phyloP scores from a whole-genome alignment of 805 yeast genomes.

The Zygoascus ofunaensis region DNA sequence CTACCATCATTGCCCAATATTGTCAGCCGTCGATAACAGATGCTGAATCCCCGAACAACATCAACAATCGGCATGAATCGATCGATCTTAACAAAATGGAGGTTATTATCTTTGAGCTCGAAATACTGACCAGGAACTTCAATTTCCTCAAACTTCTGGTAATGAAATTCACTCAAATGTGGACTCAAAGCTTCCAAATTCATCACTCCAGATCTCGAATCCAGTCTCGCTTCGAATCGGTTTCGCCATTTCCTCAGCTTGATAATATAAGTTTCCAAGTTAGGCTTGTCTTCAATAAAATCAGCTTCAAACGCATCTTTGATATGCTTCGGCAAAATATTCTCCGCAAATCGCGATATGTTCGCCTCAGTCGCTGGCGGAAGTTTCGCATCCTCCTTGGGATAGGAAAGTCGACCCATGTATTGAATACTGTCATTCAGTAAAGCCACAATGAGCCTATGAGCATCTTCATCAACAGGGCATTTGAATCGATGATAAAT shows the following conservation, averaged over 20 bases:
- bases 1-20: constrained; percentile 93
- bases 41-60: constrained; percentile 78
- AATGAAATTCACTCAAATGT: constrained; percentile 93
- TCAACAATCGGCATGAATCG: constrained; percentile 85
- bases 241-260: constrained; percentile 89
- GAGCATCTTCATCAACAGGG: constrained; percentile 92
- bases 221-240: constrained; percentile 82
- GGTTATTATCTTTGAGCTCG: constrained; percentile 75
- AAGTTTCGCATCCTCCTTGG: constrained; percentile 76
- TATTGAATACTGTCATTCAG: constrained; percentile 90
- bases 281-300: constrained; percentile 78
- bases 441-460: constrained; percentile 83
- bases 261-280: constrained; percentile 74
- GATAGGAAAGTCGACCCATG: constrained; percentile 75
- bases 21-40: constrained; percentile 80
- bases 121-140: constrained; percentile 96
- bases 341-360: constrained; percentile 81
- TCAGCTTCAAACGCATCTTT: constrained; percentile 87
- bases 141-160: constrained; percentile 94
- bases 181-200: constrained; percentile 88
- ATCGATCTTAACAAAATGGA: constrained; percentile 89
- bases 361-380: constrained; percentile 90
- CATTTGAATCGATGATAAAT: constrained; percentile 88
- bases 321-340: constrained; percentile 80
- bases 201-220: constrained; percentile 68